A percentile compares a stretch with the other conserved stretches of the same genome.
phyloP scores from a whole-genome alignment of 169 alveolate species.

The Babesia ovis region DNA sequence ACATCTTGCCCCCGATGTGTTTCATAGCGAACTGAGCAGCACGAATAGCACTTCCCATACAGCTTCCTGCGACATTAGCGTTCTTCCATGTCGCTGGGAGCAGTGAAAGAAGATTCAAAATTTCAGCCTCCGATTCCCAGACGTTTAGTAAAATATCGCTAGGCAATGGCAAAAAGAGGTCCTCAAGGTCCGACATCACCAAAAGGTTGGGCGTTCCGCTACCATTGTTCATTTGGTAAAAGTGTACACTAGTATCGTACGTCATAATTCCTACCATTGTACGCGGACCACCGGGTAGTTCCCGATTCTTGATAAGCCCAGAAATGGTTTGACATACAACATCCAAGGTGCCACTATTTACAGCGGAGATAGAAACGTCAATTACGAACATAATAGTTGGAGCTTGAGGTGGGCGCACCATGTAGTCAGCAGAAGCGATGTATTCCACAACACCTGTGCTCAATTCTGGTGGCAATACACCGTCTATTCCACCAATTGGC shows the following conservation, averaged over 20 bases:
- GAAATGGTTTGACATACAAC: conserved; percentile 85
- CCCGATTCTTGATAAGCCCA: conserved; percentile 49
- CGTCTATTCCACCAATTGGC: conserved; percentile 78
- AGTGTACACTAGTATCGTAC: conserved; percentile 93
- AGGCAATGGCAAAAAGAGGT: conserved; percentile 92
- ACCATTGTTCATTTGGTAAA: conserved; percentile 85
- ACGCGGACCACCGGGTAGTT: conserved; percentile 77
- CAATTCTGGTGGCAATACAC: conserved; percentile 37
- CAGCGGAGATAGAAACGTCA: conserved; percentile 90
- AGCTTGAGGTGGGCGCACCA: conserved; percentile 96
- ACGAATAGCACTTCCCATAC: conserved; percentile 88
- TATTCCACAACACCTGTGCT: conserved; percentile 91
- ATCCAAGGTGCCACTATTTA: conserved; percentile 88
- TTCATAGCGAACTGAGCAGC: conserved; percentile 90
- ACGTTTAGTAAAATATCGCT: conserved; percentile 86
- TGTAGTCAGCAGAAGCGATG: conserved; percentile 94
- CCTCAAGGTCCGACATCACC: conserved; percentile 89
- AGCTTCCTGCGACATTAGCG: conserved; percentile 78
- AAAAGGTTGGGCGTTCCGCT: conserved; percentile 89
- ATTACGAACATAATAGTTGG: conserved; percentile 89
- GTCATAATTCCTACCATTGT: conserved; percentile 93
- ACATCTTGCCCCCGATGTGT: conserved; percentile 93
- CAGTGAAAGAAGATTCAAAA: conserved; percentile 42
- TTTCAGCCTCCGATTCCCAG: conserved; percentile 82
- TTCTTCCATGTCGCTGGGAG: conserved; percentile 86